A percentile compares a stretch with the other conserved stretches of the same genome.
Evolutionary conservation across 257 asterid species (phyloP).

Genomic region (Voacanga thouarsii): DNA sequence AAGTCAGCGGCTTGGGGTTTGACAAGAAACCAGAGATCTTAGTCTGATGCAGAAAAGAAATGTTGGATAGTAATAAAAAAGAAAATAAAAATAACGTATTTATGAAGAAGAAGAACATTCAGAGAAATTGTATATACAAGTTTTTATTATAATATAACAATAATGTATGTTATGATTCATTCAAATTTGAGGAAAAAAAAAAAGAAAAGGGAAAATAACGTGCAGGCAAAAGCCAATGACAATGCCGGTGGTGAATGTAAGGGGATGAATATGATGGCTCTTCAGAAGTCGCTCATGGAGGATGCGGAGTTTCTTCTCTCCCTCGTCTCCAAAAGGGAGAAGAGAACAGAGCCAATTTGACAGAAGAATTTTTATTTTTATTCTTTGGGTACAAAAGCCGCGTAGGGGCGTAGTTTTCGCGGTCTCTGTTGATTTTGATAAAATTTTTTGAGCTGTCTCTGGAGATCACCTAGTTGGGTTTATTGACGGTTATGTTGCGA

Average conservation of each 20-base stretch:
- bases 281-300: constrained; percentile 36
- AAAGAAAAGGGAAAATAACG: constrained; percentile 18
- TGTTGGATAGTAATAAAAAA: background rate
- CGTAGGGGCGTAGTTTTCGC: constrained; percentile 27
- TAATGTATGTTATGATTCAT: background rate
- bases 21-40: background rate
- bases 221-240: constrained; percentile 26
- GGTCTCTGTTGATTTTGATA: background rate
- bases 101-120: constrained; percentile 15
- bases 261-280: background rate
- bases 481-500: too few relatives aligned
- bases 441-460: background rate
- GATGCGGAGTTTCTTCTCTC: constrained; percentile 57
- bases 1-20: background rate
- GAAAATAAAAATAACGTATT: background rate
- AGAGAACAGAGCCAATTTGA: constrained; percentile 39
- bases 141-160: background rate
- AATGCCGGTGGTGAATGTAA: constrained; percentile 2
- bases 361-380: constrained; percentile 10
- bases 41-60: background rate
- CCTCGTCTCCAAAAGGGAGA: constrained; percentile 44
- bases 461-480: too few relatives aligned
- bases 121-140: constrained; percentile 5
- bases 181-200: background rate
- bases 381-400: constrained; percentile 32